Base-by-base conservation (phyloP, 805 yeast species). In the Candida khao-thaluensis region DNA sequence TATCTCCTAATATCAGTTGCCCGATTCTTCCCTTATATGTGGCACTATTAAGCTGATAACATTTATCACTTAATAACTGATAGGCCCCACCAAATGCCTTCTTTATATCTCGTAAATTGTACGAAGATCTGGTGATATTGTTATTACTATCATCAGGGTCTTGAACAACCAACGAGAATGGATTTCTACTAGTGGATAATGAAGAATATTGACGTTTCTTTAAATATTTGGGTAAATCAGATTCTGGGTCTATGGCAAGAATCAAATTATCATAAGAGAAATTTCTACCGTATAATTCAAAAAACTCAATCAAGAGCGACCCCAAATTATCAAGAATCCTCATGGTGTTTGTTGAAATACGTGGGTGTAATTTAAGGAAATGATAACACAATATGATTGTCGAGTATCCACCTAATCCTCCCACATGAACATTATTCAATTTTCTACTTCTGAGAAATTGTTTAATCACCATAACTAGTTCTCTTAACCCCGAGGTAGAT, bases 401-500 rank as follows among this genome's bases (percentile, higher is more conserved):
- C 6, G 96, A 79, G 57, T 83, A 91, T 0, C 98, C 98, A 29
- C 99, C 98, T 5, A 91, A 65, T 0, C 98, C 98, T 37, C 99
- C 99, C 16, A 81, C 81, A 51, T 85, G 95, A 11, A 91, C 98
- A 47, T 86, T 84, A 53, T 89, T 88, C 44, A 90, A 66, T 42
- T 74, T 77, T 52, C 97, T 71, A 1, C 87, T 79, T 22, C 88
- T 70, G 35, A 91, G 69, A 53, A 90, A 91, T 56, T 86, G 96
- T 60, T 93, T 90, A 5, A 91, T 74, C 1, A 89, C 78, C 35
- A 91, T 66, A 1, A 84, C 95, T 35, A 91, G 62, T 53, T 89
- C 95, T 47, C 95, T 66, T 37, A 91, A 64, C 0, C 95, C 96
- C 0, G 95, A 91, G 1, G 84, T 80, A 8, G 71, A 67, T 4